Percentiles rank a stretch among this genome's conserved stretches.
Conservation (phyloP, 306 rosid species). For the Castanea mollissima region DNA sequence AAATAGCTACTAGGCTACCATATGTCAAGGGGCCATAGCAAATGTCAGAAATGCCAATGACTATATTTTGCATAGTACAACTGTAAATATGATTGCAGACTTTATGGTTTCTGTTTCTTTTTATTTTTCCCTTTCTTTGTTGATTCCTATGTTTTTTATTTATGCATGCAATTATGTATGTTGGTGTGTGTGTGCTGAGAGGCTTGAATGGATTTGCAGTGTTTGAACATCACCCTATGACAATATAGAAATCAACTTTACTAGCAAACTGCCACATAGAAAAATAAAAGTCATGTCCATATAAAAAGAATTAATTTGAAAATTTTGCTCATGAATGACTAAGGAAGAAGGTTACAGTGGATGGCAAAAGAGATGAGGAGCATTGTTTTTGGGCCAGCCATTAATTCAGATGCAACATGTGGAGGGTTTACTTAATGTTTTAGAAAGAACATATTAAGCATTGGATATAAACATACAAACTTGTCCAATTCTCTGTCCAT, state of each 20-base stretch:
- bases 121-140: not conserved
- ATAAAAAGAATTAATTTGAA: not conserved
- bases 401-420: not conserved
- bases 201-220: too few relatives aligned
- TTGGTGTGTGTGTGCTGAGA: too few relatives aligned
- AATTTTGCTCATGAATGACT: not conserved
- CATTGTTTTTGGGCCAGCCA: not conserved
- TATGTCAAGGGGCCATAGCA: too few relatives aligned
- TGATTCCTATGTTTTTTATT: not conserved
- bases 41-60: too few relatives aligned
- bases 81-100: too few relatives aligned
- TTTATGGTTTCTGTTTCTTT: too few relatives aligned
- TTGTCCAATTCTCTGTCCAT: slow-evolving; percentile 98
- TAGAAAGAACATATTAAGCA: not conserved
- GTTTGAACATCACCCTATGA: too few relatives aligned
- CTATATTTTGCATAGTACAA: too few relatives aligned
- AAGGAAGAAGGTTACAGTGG: not conserved
- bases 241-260: not conserved
- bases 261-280: not conserved
- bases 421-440: not conserved
- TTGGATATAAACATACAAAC: slow-evolving; percentile 46
- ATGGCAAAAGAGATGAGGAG: not conserved
- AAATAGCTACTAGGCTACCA: too few relatives aligned
- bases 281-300: not conserved
- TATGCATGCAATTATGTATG: too few relatives aligned